Evolutionary conservation across 176 grass and related monocot genomes (phyloP).

Genomic region (Oryza glumipatula): DNA sequence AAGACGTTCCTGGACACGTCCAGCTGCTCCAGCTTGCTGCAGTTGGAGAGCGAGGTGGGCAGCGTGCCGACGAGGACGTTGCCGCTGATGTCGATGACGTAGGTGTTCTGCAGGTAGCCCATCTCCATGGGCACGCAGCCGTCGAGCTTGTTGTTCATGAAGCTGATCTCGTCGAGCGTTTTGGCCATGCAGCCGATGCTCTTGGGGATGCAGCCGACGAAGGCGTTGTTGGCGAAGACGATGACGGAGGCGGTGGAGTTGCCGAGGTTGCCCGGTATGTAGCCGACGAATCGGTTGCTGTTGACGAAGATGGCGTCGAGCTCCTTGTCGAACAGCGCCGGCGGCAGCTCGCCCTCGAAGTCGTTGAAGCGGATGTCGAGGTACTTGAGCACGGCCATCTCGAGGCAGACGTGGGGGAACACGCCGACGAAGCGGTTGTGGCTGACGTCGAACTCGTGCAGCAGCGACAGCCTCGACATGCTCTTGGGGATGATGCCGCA

Average conservation of each 20-base stretch:
- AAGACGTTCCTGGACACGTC: slow-evolving; percentile 44
- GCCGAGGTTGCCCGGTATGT: slow-evolving; percentile 47
- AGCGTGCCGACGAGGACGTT: slow-evolving; percentile 41
- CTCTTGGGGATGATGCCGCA: slow-evolving; percentile 58
- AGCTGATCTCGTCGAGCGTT: slow-evolving; percentile 53
- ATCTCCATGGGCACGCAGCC: slow-evolving; percentile 55
- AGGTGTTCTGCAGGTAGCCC: slow-evolving; percentile 20
- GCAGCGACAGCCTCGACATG: slow-evolving; percentile 33
- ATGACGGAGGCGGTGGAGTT: slow-evolving; percentile 57
- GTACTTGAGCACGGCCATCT: slow-evolving; percentile 40
- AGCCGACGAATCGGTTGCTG: slow-evolving; percentile 37
- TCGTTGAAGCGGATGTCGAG: slow-evolving; percentile 60
- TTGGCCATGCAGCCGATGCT: slow-evolving; percentile 41
- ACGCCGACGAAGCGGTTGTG: slow-evolving; percentile 59
- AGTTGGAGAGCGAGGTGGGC: neutral
- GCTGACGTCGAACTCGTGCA: slow-evolving; percentile 57
- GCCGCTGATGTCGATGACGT: slow-evolving; percentile 35
- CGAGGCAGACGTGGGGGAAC: slow-evolving; percentile 40
- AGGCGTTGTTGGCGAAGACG: slow-evolving; percentile 51
- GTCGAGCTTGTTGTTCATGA: slow-evolving; percentile 49
- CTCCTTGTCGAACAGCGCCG: slow-evolving; percentile 47
- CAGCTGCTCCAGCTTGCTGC: slow-evolving; percentile 40
- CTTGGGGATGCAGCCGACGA: slow-evolving; percentile 47
- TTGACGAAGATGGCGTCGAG: slow-evolving; percentile 62
- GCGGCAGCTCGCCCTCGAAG: slow-evolving; percentile 54